Base-by-base conservation (phyloP, 345 rosid species). In the Melaleuca quinquenervia region DNA sequence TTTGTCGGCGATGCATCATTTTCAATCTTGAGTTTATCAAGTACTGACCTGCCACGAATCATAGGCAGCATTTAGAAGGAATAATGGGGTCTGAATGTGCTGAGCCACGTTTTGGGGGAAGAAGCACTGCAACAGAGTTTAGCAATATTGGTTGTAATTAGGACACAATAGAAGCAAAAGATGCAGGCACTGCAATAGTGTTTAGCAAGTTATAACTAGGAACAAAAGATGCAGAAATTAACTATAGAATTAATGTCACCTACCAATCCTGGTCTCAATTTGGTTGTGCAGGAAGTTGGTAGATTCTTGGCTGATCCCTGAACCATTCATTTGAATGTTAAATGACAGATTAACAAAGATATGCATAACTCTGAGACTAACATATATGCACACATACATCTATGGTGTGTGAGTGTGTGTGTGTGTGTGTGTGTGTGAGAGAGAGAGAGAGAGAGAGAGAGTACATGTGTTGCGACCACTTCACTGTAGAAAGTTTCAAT, bases 1-100 rank as follows among this genome's bases (percentile, higher is more conserved):
- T 70, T 70, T 70, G 36, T 70, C 26, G 11, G 26, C 20, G 48
- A 50, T 14, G 51, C 52, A 44, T 26, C n/a, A 60, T 24, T 29
- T 29, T 55, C 14, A 45, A 41, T 24, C 24, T 20, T 82, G 56
- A 52, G 49, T 13, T 14, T 41, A n/a, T 83, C 86, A 53, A 44
- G 84, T 50, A 54, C 92, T 51, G 84, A 97, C 99, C 99, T 97
- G 99, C 99, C 99, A 96, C 12, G 96, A 94, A 90, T 96, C 98
- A 85, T 96, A 95, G 29, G 98, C 98, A 6, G 99, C 93, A 90
- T 97, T 97, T 29, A 95, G 90, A 84, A 97, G 84, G 91, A 97
- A 97, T 24, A 97, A 87, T 3, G 99, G 99, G 12, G 98, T 97
- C 86, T 60, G 89, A 70, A 97, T 92, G 85, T 93, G 91, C 10